Evolutionary conservation across 2,329 filamentous ascomycete genomes (phyloP).

Genomic region (Torrubiella hemipterigena): DNA sequence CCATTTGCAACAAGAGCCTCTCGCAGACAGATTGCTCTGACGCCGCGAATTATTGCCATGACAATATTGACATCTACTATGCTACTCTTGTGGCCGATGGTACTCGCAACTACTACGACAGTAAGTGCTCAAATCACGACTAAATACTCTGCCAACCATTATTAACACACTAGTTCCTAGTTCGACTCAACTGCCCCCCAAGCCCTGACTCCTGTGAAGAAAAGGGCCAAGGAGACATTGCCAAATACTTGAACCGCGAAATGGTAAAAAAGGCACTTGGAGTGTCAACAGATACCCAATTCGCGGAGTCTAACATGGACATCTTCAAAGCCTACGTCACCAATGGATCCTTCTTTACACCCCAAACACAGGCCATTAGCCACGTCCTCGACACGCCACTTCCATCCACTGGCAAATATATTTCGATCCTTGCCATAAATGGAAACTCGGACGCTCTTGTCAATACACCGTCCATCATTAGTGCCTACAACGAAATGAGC

Average conservation of each 20-base stretch:
- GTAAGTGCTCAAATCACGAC: slow-evolving; percentile 19
- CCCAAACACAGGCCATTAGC: slow-evolving; percentile 8
- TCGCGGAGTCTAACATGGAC: slow-evolving; percentile 72
- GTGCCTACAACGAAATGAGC: slow-evolving; percentile 24
- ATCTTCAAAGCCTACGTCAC: slow-evolving; percentile 52
- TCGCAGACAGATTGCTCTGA: slow-evolving; percentile 65
- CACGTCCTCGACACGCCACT: slow-evolving; percentile 8
- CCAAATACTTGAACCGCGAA: slow-evolving; percentile 13
- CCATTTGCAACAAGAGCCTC: slow-evolving; percentile 73
- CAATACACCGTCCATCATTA: slow-evolving; percentile 14
- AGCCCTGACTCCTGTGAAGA: slow-evolving; percentile 5
- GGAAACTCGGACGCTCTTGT: slow-evolving; percentile 11
- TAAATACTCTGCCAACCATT: slow-evolving; percentile 23
- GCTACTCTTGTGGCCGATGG: slow-evolving; percentile 24
- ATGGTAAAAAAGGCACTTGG: slow-evolving; percentile 9
- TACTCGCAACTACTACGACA: slow-evolving; percentile 30
- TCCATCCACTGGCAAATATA: slow-evolving; percentile 6
- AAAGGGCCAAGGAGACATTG: slow-evolving; percentile 10
- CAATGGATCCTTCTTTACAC: slow-evolving; percentile 1
- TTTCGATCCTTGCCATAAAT: slow-evolving; percentile 11
- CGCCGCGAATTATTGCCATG: slow-evolving; percentile 18
- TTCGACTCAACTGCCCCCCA: slow-evolving; percentile 6
- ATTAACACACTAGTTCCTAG: not conserved
- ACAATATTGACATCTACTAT: slow-evolving; percentile 24
- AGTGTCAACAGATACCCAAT: not conserved